Base-by-base conservation (phyloP, 352 stramenopile genomes). In the Pythium sukuiense region DNA sequence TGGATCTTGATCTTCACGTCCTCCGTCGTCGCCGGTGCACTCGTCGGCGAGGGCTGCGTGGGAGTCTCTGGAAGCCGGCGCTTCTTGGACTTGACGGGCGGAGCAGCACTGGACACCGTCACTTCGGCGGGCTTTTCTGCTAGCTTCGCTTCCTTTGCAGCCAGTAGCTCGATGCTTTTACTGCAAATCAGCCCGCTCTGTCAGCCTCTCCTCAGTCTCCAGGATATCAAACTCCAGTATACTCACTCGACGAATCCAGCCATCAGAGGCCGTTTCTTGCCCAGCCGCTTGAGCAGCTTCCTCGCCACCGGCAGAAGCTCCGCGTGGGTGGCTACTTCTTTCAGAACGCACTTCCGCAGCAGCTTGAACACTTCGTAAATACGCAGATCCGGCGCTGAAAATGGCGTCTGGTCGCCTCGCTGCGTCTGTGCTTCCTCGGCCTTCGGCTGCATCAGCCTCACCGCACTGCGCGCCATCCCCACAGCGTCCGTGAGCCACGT, bases 401-500 rank as follows among this genome's bases (percentile, higher is more conserved):
- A 68, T 2, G 46, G 46, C 4, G 35, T 43, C 24, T n/a, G 11
- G 26, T 57, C 29, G 27, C 50, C 32, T 20, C 33, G 37, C 32
- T 39, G 18, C 26, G 39, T 11, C 30, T 20, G 37, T 6, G 0
- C 6, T 16, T 29, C n/a, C 55, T 8, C 14, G 14, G 32, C 26
- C 3, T 32, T 24, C 33, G 24, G 24, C 6, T 26, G 32, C 39
- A 73, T 29, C 43, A 37, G 50, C 4, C 52, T 56, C 20, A 63
- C 67, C 5, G 50, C 43, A 29, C 14, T 27, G 1, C 57, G 48
- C 29, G 67, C 61, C 8, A 16, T 57, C 37, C 63, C 67, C 1
- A 73, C 46, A 61, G 67, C 67, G 6, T 66, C 67, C 5, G 30
- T 59, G 1, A 73, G 49, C 67, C 67, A 73, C 30, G 56, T 43